Evolutionary conservation across 2,329 filamentous ascomycete species (phyloP), one percentile per base, ranked within the genome.

Genomic region (Talaromyces piceae): DNA sequence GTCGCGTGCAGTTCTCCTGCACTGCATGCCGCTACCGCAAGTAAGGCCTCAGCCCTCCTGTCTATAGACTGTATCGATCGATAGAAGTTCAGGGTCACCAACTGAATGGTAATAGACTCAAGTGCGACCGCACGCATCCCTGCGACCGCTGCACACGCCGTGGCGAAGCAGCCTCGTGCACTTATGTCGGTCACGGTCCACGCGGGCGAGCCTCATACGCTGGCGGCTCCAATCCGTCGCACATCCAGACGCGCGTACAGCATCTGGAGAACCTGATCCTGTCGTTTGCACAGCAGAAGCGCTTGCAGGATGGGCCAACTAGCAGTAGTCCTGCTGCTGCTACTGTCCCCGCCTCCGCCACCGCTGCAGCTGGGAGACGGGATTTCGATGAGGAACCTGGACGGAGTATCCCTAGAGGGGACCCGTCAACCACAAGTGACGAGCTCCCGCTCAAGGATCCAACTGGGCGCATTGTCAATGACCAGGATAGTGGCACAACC

Each of bases 1-100:
- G 61, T 27, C 54, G 66, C 37, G 66, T 69, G n/a, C 66, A 69
- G 53, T 62, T 68, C 41, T 69, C 66, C 13, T 69, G 66, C 52
- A 69, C 64, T n/a, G 61, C 64, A 11, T 69, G 66, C 54, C 60
- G 66, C 56, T 61, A 54, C 31, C 62, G 66, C 45, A 69, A 69
- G 66, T 68, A 60, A 45, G 63, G n/a, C n/a, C n/a, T n/a, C 37
- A 49, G 13, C 4, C 20, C 11, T 18, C n/a, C n/a, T n/a, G n/a
- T n/a, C n/a, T n/a, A n/a, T n/a, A n/a, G n/a, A n/a, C n/a, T n/a
- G n/a, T n/a, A n/a, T n/a, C n/a, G n/a, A n/a, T n/a, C n/a, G n/a
- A n/a, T n/a, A n/a, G n/a, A n/a, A n/a, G n/a, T n/a, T n/a, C n/a
- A n/a, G n/a, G n/a, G n/a, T n/a, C n/a, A n/a, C n/a, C n/a, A n/a